Percentiles rank a stretch among this genome's conserved stretches.
Conservation (phyloP, 2,329 filamentous ascomycete genomes). For the Gnomoniopsis sp. region DNA sequence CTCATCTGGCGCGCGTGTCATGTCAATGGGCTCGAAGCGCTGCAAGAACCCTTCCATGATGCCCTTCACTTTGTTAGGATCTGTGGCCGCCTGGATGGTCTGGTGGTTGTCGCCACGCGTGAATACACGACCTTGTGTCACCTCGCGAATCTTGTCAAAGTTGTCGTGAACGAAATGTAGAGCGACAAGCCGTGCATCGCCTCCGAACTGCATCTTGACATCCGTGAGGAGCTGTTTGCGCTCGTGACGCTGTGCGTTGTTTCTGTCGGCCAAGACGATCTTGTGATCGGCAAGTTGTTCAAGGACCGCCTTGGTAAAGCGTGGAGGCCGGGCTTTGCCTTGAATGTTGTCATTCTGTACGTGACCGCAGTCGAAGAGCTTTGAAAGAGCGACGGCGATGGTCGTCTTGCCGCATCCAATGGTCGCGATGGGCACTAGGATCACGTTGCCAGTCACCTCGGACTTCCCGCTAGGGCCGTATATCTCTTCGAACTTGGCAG, state of each 20-base stretch:
- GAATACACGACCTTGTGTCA: slow-evolving; percentile 77
- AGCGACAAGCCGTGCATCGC: slow-evolving; percentile 71
- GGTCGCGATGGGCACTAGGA: slow-evolving; percentile 88
- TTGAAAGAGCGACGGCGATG: slow-evolving; percentile 72
- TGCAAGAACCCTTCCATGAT: slow-evolving; percentile 95
- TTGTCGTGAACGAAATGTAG: slow-evolving; percentile 85
- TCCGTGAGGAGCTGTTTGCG: slow-evolving; percentile 84
- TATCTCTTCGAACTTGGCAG: slow-evolving; percentile 70
- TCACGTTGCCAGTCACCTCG: slow-evolving; percentile 63
- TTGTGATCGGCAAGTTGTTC: slow-evolving; percentile 60
- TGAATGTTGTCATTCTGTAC: slow-evolving; percentile 96
- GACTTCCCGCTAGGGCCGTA: slow-evolving; percentile 45
- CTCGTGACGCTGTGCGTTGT: slow-evolving; percentile 88
- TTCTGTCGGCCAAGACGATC: slow-evolving; percentile 86
- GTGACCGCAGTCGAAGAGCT: slow-evolving; percentile 88
- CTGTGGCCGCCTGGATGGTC: slow-evolving; percentile 84
- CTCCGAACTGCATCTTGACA: slow-evolving; percentile 56
- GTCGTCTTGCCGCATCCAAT: slow-evolving; percentile 98
- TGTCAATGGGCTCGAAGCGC: slow-evolving; percentile 77
- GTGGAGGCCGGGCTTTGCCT: slow-evolving; percentile 68
- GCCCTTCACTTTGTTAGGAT: slow-evolving; percentile 68
- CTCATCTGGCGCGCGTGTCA: slow-evolving; percentile 66
- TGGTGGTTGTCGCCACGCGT: slow-evolving; percentile 93
- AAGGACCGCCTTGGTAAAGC: slow-evolving; percentile 71
- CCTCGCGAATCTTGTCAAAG: slow-evolving; percentile 67